Evolutionary conservation across 768 basidiomycete species (phyloP), one percentile per base, ranked within the genome.

Genomic region (Auriculariales sp.): DNA sequence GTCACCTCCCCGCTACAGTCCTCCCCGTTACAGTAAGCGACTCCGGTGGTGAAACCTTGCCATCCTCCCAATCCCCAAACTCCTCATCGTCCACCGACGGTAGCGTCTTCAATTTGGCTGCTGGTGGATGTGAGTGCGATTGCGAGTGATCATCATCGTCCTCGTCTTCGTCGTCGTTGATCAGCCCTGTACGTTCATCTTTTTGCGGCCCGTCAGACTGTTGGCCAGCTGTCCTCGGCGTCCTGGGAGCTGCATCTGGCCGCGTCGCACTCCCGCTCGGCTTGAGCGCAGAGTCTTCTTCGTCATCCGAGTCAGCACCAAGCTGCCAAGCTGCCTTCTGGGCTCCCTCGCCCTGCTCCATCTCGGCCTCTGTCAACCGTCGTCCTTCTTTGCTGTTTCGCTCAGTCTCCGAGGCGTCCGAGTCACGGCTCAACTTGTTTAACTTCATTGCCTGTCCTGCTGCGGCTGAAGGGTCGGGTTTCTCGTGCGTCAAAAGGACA

Each of bases 401-500:
- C 47, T 50, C 49, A 28, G 27, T 6, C 27, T n/a, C 24, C 25
- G 34, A 36, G 52, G 50, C 46, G 48, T 53, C 42, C 49, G 53
- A 46, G 33, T 19, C 12, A 22, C 22, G 27, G 14, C 39, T 5
- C 17, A 44, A 6, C 15, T 25, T 25, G 19, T 7, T 44, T 25
- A 44, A 24, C 22, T 44, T 44, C 31, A 32, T 44, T 5, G 7
- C 14, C 39, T 44, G 4, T 5, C 22, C 19, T 25, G 50, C 61
- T 54, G 56, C 39, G 10, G 52, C 61, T 56, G 48, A 60, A 55
- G 28, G 61, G 57, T 46, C 84, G 0, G 89, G 83, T 58, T 93
- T 91, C 70, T 97, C 93, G 67, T 87, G 80, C 3, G 91, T 93
- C 24, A 97, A 71, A 1, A 97, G 76, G n/a, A 93, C 83, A 47